A percentile compares a stretch with the other conserved stretches of the same genome.
phyloP scores from a whole-genome alignment of 768 basidiomycete genomes.

The Candolleomyces eurysporus region DNA sequence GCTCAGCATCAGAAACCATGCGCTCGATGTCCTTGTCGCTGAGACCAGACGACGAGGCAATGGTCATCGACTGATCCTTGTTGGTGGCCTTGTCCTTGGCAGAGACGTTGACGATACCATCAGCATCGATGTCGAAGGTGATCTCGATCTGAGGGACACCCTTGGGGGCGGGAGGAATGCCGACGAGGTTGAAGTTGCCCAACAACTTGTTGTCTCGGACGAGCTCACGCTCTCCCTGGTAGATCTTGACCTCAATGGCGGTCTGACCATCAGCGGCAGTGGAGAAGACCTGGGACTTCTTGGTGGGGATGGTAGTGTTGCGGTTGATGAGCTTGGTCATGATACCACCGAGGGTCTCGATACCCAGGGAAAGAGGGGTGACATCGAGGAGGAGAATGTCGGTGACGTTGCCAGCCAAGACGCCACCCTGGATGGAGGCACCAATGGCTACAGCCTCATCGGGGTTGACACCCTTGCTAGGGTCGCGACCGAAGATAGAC shows the following conservation, averaged over 20 bases:
- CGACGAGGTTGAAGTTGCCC: constrained; percentile 99
- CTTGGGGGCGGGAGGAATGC: constrained; percentile 87
- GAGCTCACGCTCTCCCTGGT: constrained; percentile 98
- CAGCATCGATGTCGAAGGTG: constrained; percentile 96
- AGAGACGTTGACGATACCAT: constrained; percentile 95
- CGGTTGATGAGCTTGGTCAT: constrained; percentile 99
- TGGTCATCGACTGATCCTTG: constrained; percentile 96
- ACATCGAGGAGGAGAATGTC: constrained; percentile 94
- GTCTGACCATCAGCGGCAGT: constrained; percentile 99
- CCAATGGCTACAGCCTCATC: constrained; percentile 99
- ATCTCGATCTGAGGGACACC: constrained; percentile 86
- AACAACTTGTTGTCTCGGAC: constrained; percentile 98
- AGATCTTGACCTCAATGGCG: constrained; percentile 99
- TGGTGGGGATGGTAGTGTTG: constrained; percentile 99
- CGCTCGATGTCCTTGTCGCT: constrained; percentile 95
- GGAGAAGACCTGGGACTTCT: constrained; percentile 99
- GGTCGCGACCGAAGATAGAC: constrained; percentile 90
- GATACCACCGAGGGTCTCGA: constrained; percentile 97
- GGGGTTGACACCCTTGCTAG: constrained; percentile 98
- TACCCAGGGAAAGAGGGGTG: constrained; percentile 95
- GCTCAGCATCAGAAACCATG: constrained; percentile 94
- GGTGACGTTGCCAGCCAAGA: constrained; percentile 93
- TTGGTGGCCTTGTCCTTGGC: constrained; percentile 92
- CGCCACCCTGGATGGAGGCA: constrained; percentile 97
- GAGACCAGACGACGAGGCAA: constrained; percentile 95